Evolutionary conservation across 352 stramenopile genomes (phyloP), one percentile per base, ranked within the genome.

Genomic region (Elongisporangium anandrum): DNA sequence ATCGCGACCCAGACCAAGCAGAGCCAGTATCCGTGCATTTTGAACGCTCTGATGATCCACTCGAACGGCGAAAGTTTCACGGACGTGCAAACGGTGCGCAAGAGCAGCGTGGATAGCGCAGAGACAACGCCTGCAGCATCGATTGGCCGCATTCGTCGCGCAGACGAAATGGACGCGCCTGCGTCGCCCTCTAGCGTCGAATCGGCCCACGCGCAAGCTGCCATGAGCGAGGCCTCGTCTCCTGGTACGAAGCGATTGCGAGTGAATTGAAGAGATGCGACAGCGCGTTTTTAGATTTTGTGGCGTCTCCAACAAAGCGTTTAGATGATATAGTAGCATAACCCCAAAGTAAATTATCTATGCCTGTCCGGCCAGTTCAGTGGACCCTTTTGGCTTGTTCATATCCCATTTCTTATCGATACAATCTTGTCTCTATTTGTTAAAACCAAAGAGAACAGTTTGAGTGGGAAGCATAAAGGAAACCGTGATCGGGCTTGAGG

Each of bases 31-130:
- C 81, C 84, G 26, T 92, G 84, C 56, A 80, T 92, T 19, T 73
- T 93, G 26, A 91, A 93, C 60, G 84, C 84, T 41, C 75, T 92
- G n/a, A 83, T 92, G 68, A 81, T 90, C 64, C 81, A 88, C 65
- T 75, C 77, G 20, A 90, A 87, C 54, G 81, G 81, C 59, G 77
- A 88, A 20, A 76, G 75, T 54, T 87, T 87, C 53, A 74, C 66
- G 2, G 81, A 89, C 19, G 34, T 61, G 6, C 62, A 68, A 26
- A 23, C 62, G 4, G 45, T 82, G 34, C 73, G 79, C 57, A 88
- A 89, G 72, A 63, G 49, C 38, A 47, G 54, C 17, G 26, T 59
- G 19, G 54, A 59, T 3, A 56, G 19, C 22, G 8, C 52, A 24
- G 12, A 50, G 10, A 13, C 56, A n/a, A 8, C 57, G 10, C 21